Conservation (phyloP, 176 grass and related monocot genomes). For the Tillandsia leiboldiana region DNA sequence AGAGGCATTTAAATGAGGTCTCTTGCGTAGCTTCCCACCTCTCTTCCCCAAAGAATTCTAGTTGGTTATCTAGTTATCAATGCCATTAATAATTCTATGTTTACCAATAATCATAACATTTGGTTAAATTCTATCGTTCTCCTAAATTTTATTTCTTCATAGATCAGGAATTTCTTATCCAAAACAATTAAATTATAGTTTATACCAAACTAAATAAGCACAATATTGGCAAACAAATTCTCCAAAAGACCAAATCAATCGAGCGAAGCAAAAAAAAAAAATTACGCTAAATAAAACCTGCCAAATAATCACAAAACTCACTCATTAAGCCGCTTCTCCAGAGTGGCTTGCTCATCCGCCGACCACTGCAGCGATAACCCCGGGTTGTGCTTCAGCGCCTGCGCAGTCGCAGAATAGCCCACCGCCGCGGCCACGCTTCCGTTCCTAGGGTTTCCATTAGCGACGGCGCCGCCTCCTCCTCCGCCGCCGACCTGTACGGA, state of each 20-base stretch:
- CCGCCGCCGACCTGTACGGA: slow-evolving; percentile 19
- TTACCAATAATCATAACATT: no score
- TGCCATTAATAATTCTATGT: no score
- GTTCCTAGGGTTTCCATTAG: slow-evolving; percentile 61
- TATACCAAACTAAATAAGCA: no score
- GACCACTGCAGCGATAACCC: slow-evolving; percentile 75
- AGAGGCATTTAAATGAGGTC: no score
- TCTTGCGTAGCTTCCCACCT: no score
- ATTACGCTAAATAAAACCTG: not conserved
- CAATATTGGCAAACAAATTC: no score
- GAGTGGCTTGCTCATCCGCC: slow-evolving; percentile 58
- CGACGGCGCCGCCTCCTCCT: slow-evolving; percentile 21
- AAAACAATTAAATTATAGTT: no score
- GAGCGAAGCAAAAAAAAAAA: not conserved
- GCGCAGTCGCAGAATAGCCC: slow-evolving; percentile 18
- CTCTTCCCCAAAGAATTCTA: no score
- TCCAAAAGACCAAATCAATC: slow-evolving; percentile 1
- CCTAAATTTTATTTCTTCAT: no score
- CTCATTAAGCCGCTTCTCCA: slow-evolving; percentile 64
- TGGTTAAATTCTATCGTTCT: no score
- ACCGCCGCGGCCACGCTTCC: slow-evolving; percentile 26
- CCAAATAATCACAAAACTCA: slow-evolving; percentile 27
- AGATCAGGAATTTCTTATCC: no score
- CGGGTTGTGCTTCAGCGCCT: slow-evolving; percentile 61
- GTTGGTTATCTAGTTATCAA: no score